phyloP scores from a whole-genome alignment of 352 stramenopile genomes.

The Globisporangium okanoganense region DNA sequence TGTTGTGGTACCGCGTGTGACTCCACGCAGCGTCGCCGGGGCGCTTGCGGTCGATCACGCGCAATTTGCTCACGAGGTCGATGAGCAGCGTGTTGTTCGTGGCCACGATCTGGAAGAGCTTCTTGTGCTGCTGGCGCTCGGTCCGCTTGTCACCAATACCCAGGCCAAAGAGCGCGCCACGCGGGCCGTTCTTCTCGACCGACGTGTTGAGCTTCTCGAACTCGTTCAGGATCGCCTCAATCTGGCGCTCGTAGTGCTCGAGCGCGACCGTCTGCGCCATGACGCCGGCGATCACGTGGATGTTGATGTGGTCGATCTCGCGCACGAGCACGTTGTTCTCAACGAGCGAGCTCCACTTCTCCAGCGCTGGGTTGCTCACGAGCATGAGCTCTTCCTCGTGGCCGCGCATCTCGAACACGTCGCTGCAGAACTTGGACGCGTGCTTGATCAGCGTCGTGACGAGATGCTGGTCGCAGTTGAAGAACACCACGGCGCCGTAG shows the following conservation, averaged over 20 bases:
- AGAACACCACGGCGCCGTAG: slow-evolving; percentile 91
- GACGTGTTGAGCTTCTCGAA: slow-evolving; percentile 93
- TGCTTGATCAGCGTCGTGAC: slow-evolving; percentile 73
- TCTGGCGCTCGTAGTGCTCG: slow-evolving; percentile 94
- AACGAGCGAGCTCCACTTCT: slow-evolving; percentile 78
- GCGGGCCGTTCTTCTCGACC: slow-evolving; percentile 73
- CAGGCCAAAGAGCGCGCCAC: slow-evolving; percentile 62
- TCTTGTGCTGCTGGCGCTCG: slow-evolving; percentile 73
- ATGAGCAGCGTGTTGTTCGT: slow-evolving; percentile 97
- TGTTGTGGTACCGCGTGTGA: slow-evolving; percentile 92
- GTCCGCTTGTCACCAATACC: slow-evolving; percentile 42
- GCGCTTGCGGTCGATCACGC: slow-evolving; percentile 93
- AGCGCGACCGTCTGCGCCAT: slow-evolving; percentile 95
- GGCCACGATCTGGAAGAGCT: slow-evolving; percentile 89
- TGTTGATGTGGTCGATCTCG: slow-evolving; percentile 81
- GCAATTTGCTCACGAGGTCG: slow-evolving; percentile 95
- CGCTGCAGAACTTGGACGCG: slow-evolving; percentile 67
- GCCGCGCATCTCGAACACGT: slow-evolving; percentile 73
- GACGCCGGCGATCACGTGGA: slow-evolving; percentile 93
- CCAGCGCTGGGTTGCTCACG: slow-evolving; percentile 54
- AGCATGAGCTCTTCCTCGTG: slow-evolving; percentile 81
- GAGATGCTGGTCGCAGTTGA: slow-evolving; percentile 85
- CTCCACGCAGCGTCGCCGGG: slow-evolving; percentile 93
- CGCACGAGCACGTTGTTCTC: slow-evolving; percentile 82
- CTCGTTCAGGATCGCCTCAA: slow-evolving; percentile 93